Evolutionary conservation across 2,329 filamentous ascomycete genomes (phyloP).

Genomic region (Plectosphaerella plurivora): DNA sequence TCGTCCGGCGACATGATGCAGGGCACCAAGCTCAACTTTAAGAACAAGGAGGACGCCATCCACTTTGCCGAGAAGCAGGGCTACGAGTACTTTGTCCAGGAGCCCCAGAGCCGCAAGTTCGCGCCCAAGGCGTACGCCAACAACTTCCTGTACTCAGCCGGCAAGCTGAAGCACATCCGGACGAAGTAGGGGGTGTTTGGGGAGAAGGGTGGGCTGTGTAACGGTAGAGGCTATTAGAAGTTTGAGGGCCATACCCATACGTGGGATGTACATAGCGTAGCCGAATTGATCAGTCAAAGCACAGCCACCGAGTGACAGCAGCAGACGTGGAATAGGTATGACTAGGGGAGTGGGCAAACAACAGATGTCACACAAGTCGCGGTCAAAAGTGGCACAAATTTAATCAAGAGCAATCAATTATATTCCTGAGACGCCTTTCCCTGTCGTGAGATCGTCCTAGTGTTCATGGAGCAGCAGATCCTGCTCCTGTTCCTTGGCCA

Average conservation of each 20-base stretch:
- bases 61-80: conserved; percentile 97
- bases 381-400: too few species aligned
- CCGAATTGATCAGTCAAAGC: not conserved
- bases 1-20: conserved; percentile 95
- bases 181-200: conserved; percentile 58
- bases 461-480: too few species aligned
- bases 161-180: conserved; percentile 82
- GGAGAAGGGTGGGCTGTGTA: not conserved
- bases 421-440: too few species aligned
- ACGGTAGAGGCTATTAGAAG: conserved; percentile 20
- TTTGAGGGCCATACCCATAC: not conserved
- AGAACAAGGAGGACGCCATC: conserved; percentile 89
- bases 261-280: not conserved
- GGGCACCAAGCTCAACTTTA: conserved; percentile 86
- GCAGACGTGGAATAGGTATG: not conserved
- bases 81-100: conserved; percentile 98
- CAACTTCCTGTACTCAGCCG: conserved; percentile 83
- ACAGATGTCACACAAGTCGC: too few species aligned
- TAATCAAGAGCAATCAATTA: too few species aligned
- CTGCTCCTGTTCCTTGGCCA: too few species aligned
- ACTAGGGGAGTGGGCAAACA: too few species aligned
- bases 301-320: not conserved
- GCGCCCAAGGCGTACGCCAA: conserved; percentile 93
- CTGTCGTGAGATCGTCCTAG: too few species aligned
- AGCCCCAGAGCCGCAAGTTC: conserved; percentile 84